phyloP scores from a whole-genome alignment of 805 yeast species.

The Tetrapisispora iriomotensis region DNA sequence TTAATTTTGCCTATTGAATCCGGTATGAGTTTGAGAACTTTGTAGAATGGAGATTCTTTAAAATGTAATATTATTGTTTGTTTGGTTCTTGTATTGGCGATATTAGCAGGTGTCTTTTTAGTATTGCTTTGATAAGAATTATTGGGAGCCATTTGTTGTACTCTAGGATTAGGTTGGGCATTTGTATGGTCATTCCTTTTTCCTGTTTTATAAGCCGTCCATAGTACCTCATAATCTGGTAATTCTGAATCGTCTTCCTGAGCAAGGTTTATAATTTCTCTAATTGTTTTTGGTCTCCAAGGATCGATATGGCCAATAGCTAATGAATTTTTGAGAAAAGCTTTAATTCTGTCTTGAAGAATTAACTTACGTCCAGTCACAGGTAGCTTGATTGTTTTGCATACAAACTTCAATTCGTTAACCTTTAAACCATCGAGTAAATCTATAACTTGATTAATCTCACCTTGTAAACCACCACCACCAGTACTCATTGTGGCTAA shows the following conservation, averaged over 20 bases:
- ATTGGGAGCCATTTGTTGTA: neutral
- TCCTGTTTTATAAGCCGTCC: slow-evolving; percentile 16
- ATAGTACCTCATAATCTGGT: slow-evolving; percentile 32
- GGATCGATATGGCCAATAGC: slow-evolving; percentile 32
- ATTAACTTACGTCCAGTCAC: slow-evolving; percentile 53
- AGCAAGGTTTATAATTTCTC: slow-evolving; percentile 33
- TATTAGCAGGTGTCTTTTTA: neutral
- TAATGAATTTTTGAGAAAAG: slow-evolving; percentile 36
- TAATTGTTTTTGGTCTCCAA: slow-evolving; percentile 37
- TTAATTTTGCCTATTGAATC: slow-evolving; percentile 29
- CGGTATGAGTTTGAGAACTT: slow-evolving; percentile 40
- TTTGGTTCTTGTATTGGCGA: neutral
- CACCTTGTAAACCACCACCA: slow-evolving; percentile 22
- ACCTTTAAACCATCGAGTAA: slow-evolving; percentile 36
- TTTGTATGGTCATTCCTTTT: neutral
- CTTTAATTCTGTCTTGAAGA: slow-evolving; percentile 43
- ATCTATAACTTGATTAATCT: slow-evolving; percentile 26
- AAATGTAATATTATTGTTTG: slow-evolving; percentile 25
- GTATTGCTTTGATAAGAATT: neutral
- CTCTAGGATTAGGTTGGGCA: neutral
- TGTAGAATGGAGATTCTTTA: slow-evolving; percentile 48
- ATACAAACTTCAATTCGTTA: slow-evolving; percentile 42
- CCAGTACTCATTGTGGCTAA: neutral
- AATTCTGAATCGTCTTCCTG: slow-evolving; percentile 27
- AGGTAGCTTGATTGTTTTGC: slow-evolving; percentile 40